A percentile compares a stretch with the other conserved stretches of the same genome.
These are phyloP conservation scores for Colletotrichum graminicola DNA, from an alignment of 2,329 filamentous ascomycete species.

Conservation along the genomic window DNA sequence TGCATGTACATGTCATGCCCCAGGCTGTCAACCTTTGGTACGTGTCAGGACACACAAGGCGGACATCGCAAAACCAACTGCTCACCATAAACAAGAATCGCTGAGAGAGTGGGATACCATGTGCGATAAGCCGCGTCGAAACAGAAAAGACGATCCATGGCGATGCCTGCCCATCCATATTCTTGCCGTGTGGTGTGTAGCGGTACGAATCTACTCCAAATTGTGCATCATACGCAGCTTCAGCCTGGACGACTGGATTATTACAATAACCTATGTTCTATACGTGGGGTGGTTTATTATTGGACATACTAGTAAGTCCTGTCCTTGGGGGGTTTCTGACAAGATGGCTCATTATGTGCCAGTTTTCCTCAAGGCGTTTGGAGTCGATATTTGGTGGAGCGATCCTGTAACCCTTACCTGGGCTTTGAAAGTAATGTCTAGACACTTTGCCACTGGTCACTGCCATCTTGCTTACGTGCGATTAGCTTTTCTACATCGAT, in stretches of 20 bases:
- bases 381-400: conserved; percentile 30
- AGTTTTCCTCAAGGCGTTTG: conserved; percentile 25
- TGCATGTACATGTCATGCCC: conserved; percentile 28
- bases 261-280: conserved; percentile 9
- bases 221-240: conserved; percentile 17
- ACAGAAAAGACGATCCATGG: conserved; percentile 18
- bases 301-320: conserved; percentile 20
- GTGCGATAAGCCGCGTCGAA: conserved; percentile 18
- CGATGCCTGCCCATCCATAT: conserved; percentile 31
- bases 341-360: background rate
- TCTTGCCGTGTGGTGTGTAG: conserved; percentile 18
- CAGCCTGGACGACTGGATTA: conserved; percentile 29
- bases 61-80: no score
- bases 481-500: conserved; percentile 27
- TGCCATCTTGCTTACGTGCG: background rate
- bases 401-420: conserved; percentile 16
- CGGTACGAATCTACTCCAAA: conserved; percentile 18
- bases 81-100: background rate
- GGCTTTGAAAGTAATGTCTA: conserved; percentile 17
- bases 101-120: conserved; percentile 30
- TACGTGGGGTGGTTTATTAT: conserved; percentile 25
- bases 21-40: conserved; percentile 24
- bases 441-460: no score
- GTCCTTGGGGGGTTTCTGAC: background rate
- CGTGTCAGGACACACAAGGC: background rate